Percentiles rank a stretch among this genome's conserved stretches.
Evolutionary conservation across 148 eudicot species (phyloP).

Genomic region (Spergularia marina): DNA sequence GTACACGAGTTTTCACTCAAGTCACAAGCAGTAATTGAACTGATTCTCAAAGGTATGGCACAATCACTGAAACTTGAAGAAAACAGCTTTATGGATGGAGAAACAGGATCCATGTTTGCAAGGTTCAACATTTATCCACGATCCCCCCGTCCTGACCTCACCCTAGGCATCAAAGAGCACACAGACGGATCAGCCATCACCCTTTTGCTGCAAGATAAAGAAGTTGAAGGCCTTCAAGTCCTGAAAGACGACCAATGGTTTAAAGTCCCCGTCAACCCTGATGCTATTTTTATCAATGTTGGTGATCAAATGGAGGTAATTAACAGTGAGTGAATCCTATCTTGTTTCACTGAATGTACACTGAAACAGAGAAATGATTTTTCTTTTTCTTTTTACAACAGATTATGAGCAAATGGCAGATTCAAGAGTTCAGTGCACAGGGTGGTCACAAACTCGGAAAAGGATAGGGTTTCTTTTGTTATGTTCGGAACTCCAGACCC

Average conservation of each 20-base stretch:
- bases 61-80: slow-evolving; percentile 35
- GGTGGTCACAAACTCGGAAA: slow-evolving; percentile 29
- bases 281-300: slow-evolving; percentile 36
- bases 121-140: slow-evolving; percentile 45
- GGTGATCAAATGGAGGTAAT: slow-evolving; percentile 49
- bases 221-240: slow-evolving; percentile 50
- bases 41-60: slow-evolving; percentile 40
- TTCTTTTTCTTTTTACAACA: slow-evolving; percentile 4
- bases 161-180: slow-evolving; percentile 44
- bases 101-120: slow-evolving; percentile 10
- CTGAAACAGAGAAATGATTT: too few species aligned
- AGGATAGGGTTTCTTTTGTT: slow-evolving; percentile 30
- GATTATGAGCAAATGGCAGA: slow-evolving; percentile 41
- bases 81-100: slow-evolving; percentile 31
- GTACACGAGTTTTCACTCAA: slow-evolving; percentile 2
- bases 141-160: slow-evolving; percentile 36
- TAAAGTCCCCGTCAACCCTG: slow-evolving; percentile 33
- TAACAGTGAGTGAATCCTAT: background rate
- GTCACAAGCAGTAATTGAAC: slow-evolving; percentile 1
- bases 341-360: too few species aligned
- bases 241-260: slow-evolving; percentile 39
- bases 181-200: slow-evolving; percentile 47
- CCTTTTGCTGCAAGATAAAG: slow-evolving; percentile 37
- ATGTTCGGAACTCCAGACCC: slow-evolving; percentile 21
- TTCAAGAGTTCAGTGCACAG: slow-evolving; percentile 40